Evolutionary conservation across 2,329 filamentous ascomycete genomes (phyloP).

Genomic region (Phyllosticta ampelicida): DNA sequence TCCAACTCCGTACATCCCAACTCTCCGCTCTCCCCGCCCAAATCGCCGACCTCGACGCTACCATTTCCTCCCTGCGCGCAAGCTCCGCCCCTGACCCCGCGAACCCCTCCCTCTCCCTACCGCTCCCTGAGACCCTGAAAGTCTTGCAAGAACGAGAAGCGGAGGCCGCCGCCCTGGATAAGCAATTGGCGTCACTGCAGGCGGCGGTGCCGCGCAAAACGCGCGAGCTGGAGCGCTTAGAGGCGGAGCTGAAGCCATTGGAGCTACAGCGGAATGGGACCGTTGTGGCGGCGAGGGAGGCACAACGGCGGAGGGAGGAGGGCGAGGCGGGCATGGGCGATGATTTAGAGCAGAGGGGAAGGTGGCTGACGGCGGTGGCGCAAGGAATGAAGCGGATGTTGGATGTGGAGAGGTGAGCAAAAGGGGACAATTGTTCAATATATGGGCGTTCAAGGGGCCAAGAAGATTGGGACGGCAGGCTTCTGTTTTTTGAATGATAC

Average conservation of each 20-base stretch:
- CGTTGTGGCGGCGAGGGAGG: slow-evolving; percentile 58
- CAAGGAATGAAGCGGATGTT: slow-evolving; percentile 51
- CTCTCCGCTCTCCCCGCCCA: slow-evolving; percentile 41
- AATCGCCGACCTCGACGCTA: slow-evolving; percentile 41
- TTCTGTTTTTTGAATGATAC: slow-evolving; percentile 2
- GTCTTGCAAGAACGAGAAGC: slow-evolving; percentile 31
- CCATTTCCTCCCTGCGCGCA: slow-evolving; percentile 36
- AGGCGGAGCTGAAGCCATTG: slow-evolving; percentile 56
- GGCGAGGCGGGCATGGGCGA: slow-evolving; percentile 55
- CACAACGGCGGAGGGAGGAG: slow-evolving; percentile 54
- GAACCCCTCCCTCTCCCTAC: slow-evolving; percentile 32
- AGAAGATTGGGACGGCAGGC: not conserved
- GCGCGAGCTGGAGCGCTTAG: slow-evolving; percentile 56
- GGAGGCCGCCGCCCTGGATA: slow-evolving; percentile 31
- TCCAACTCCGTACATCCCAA: slow-evolving; percentile 42
- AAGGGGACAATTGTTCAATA: not conserved
- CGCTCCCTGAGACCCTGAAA: slow-evolving; percentile 32
- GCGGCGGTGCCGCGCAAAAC: slow-evolving; percentile 53
- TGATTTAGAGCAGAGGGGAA: slow-evolving; percentile 62
- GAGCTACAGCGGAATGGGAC: slow-evolving; percentile 57
- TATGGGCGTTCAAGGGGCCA: not conserved
- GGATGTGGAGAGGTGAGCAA: slow-evolving; percentile 24
- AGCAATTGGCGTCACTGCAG: slow-evolving; percentile 40
- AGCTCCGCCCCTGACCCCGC: slow-evolving; percentile 24
- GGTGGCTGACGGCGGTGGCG: slow-evolving; percentile 66